Conservation (phyloP, 1,284 basidiomycete genomes). For the Stygiomarasmius scandens region DNA sequence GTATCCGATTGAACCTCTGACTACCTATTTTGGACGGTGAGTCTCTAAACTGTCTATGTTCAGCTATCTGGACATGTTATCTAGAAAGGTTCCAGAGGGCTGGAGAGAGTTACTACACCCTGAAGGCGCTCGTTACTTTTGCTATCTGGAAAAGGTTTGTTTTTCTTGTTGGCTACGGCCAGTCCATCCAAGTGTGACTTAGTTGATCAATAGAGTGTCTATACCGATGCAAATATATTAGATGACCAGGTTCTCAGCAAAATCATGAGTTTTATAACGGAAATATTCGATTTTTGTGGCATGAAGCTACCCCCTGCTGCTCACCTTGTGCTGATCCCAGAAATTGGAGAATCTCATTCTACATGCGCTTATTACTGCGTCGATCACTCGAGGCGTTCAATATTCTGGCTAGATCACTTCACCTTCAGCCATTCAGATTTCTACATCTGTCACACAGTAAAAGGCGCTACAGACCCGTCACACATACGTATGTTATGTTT, state of each 20-base stretch:
- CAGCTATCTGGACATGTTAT: not conserved
- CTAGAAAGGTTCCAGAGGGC: slow-evolving; percentile 18
- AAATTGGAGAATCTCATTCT: too few species aligned
- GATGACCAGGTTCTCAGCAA: slow-evolving; percentile 25
- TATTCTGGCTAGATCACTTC: slow-evolving; percentile 42
- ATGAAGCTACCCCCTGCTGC: too few species aligned
- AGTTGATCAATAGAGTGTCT: slow-evolving; percentile 29
- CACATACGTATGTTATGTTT: slow-evolving; percentile 43
- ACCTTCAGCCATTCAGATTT: slow-evolving; percentile 32
- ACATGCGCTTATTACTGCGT: slow-evolving; percentile 45
- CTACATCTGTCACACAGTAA: slow-evolving; percentile 30
- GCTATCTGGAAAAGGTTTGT: slow-evolving; percentile 36
- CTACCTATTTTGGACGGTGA: slow-evolving; percentile 1
- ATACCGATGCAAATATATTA: slow-evolving; percentile 43
- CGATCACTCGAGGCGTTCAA: slow-evolving; percentile 35
- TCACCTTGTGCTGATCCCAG: too few species aligned
- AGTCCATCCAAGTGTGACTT: not conserved
- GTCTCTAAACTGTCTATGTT: not conserved
- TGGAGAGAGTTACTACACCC: slow-evolving; percentile 35
- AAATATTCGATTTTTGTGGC: slow-evolving; percentile 31
- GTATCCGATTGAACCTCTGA: not conserved
- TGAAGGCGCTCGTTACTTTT: slow-evolving; percentile 43
- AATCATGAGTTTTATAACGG: slow-evolving; percentile 27
- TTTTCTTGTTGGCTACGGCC: not conserved
- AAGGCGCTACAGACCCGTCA: slow-evolving; percentile 36